These are phyloP conservation scores for Rhamnella rubrinervis DNA, from an alignment of 331 rosid species.

Conservation along the genomic window DNA sequence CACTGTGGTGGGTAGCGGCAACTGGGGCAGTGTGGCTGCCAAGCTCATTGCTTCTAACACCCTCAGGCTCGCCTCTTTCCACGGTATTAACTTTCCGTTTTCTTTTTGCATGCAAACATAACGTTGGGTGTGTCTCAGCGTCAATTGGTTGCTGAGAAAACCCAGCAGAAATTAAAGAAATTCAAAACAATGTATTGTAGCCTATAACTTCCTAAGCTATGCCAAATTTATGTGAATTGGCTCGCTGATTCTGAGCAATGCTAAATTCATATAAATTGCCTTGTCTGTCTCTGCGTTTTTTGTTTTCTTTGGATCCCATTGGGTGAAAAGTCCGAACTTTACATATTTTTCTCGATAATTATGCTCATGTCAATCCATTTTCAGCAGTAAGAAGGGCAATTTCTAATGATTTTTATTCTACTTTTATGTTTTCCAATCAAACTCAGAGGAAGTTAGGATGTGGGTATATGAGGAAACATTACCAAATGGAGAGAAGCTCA, in stretches of 20 bases:
- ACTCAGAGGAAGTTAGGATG: constrained; percentile 87
- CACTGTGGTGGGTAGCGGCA: constrained; percentile 78
- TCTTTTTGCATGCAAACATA: constrained; percentile 13
- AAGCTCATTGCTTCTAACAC: constrained; percentile 88
- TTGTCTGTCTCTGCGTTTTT: too few species aligned
- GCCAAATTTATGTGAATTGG: too few species aligned
- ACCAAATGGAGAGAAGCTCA: constrained; percentile 74
- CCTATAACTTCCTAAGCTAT: too few species aligned
- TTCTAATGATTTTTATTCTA: constrained; percentile 4
- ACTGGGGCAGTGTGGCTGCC: constrained; percentile 91
- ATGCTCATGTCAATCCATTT: background rate
- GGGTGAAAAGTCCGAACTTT: too few species aligned
- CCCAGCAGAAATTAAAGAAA: background rate
- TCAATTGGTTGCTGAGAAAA: background rate
- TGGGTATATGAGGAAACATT: constrained; percentile 88
- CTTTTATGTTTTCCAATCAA: background rate
- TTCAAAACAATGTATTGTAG: too few species aligned
- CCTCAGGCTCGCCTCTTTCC: constrained; percentile 45
- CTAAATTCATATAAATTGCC: too few species aligned
- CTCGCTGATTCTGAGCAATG: too few species aligned
- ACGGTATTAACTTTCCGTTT: constrained; percentile 45
- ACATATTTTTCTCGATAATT: background rate
- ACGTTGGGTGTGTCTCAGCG: too few species aligned
- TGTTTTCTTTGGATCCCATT: too few species aligned
- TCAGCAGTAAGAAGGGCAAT: background rate